Evolutionary conservation across 345 rosid genomes (phyloP).

Genomic region (Eucalyptus fibrosa): DNA sequence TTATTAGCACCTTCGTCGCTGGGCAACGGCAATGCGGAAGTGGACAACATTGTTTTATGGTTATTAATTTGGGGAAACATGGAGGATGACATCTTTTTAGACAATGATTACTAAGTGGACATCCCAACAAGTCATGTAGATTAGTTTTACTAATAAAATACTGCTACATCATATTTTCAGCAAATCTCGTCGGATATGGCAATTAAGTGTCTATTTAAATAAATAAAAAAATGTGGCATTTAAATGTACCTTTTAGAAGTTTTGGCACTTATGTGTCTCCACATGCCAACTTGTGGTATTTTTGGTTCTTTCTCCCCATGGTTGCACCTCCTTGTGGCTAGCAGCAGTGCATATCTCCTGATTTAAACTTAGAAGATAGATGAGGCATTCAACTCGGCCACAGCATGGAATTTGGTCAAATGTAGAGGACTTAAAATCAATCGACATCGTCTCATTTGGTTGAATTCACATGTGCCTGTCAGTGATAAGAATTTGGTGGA

Average conservation of each 20-base stretch:
- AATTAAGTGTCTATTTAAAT: too few species aligned
- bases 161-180: accelerated
- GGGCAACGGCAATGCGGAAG: accelerated
- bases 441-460: neutral
- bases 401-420: neutral
- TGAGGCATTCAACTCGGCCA: neutral
- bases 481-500: too few species aligned
- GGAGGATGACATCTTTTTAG: too few species aligned
- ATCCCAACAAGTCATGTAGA: too few species aligned
- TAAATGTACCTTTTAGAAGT: too few species aligned
- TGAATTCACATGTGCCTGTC: neutral
- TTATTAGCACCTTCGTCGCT: accelerated
- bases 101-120: too few species aligned
- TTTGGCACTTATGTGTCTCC: too few species aligned
- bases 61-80: too few species aligned
- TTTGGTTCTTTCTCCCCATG: neutral
- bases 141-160: too few species aligned
- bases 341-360: neutral
- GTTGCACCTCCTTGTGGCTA: neutral
- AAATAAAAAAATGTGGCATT: too few species aligned
- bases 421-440: neutral
- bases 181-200: accelerated
- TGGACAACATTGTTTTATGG: too few species aligned
- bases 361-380: neutral
- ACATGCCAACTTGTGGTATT: too few species aligned